phyloP scores from a whole-genome alignment of 2,329 filamentous ascomycete species.

The Diaporthe velutina region DNA sequence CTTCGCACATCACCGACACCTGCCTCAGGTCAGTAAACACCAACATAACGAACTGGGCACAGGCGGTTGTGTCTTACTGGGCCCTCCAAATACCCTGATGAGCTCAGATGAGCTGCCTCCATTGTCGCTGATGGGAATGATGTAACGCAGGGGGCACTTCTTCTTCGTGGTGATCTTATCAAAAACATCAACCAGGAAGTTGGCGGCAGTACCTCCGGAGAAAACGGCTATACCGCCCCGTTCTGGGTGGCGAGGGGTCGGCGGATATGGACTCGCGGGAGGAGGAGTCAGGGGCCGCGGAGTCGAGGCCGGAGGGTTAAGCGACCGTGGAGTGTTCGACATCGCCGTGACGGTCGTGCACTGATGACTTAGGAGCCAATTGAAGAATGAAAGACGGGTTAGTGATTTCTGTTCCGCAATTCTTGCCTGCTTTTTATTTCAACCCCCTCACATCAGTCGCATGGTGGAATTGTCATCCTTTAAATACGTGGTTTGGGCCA shows the following conservation, averaged over 20 bases:
- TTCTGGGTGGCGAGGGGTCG: conserved; percentile 30
- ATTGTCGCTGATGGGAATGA: conserved; percentile 97
- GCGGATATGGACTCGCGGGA: conserved; percentile 23
- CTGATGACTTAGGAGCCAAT: not conserved
- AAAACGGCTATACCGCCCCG: conserved; percentile 80
- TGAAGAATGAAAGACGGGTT: not conserved
- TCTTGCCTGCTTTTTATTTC: not conserved
- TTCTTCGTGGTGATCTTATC: conserved; percentile 74
- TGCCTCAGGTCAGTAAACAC: conserved; percentile 35
- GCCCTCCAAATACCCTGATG: conserved; percentile 94
- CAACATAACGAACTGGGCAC: not conserved
- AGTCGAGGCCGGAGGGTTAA: conserved; percentile 12
- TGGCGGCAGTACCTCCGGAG: conserved; percentile 93
- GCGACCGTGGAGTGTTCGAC: conserved; percentile 9
- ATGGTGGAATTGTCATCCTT: conserved; percentile 17
- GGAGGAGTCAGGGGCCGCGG: conserved; percentile 28
- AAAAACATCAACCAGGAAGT: conserved; percentile 93
- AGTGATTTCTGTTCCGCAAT: not conserved
- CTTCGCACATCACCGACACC: conserved; percentile 79
- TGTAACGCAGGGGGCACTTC: conserved; percentile 79
- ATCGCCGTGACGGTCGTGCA: not conserved
- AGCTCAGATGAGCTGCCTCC: conserved; percentile 94
- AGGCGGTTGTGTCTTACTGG: conserved; percentile 66
- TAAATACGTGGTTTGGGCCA: not conserved
- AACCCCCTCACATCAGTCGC: not conserved